These are phyloP conservation scores for Schizophyllum commune DNA, from an alignment of 1,284 basidiomycete species.

Conservation along the genomic window DNA sequence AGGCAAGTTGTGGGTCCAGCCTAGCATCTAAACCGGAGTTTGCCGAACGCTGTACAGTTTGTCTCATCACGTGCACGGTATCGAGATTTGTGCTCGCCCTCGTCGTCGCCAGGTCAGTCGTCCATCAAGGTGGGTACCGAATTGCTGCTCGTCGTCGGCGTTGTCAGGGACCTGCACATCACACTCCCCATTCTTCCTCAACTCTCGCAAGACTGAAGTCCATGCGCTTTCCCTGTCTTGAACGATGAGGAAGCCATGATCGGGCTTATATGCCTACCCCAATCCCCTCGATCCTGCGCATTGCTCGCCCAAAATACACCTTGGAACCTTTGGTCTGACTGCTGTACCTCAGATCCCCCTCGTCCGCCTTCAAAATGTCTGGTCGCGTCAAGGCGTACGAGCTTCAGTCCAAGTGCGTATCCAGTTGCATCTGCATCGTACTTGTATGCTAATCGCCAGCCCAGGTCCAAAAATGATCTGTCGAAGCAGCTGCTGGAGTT, in stretches of 20 bases:
- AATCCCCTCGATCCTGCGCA: not conserved
- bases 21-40: not conserved
- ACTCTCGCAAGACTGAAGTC: not conserved
- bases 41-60: not conserved
- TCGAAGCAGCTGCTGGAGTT: conserved; percentile 91
- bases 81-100: not conserved
- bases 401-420: conserved; percentile 89
- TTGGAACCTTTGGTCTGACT: not conserved
- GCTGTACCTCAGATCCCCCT: conserved; percentile 1
- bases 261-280: not conserved
- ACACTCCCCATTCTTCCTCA: not conserved
- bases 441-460: conserved; percentile 3
- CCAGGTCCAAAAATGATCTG: conserved; percentile 96
- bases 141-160: not conserved
- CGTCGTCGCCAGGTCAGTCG: not conserved
- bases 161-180: not conserved
- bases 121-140: not conserved
- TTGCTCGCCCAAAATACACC: not conserved
- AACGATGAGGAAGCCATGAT: not conserved
- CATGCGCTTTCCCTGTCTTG: not conserved
- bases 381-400: conserved; percentile 96
- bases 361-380: conserved; percentile 53
- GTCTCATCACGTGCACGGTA: not conserved
- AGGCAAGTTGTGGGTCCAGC: not conserved
- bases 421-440: not conserved